These are phyloP conservation scores for Funneliformis caledonium DNA, from an alignment of 371 early-diverging fungal species.

Conservation along the genomic window DNA sequence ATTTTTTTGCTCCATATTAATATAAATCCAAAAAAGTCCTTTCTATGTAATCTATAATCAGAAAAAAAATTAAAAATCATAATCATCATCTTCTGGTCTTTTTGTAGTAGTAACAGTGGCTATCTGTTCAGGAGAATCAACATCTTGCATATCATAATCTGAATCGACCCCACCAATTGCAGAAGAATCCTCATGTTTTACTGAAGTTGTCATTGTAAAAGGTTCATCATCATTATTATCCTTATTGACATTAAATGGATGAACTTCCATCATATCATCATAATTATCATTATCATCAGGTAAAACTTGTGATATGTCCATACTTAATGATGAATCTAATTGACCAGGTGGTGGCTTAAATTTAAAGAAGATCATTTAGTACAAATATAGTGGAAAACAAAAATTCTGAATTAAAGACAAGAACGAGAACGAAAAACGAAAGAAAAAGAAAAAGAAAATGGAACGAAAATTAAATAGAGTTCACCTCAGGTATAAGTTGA, in stretches of 20 bases:
- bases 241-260: background rate
- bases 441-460: background rate
- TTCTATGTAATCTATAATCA: background rate
- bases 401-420: background rate
- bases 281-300: background rate
- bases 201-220: background rate
- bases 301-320: background rate
- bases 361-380: background rate
- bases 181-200: background rate
- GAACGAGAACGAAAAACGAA: background rate
- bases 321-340: background rate
- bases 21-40: too few relatives aligned
- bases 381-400: background rate
- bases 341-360: background rate
- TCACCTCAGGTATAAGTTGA: constrained; percentile 73
- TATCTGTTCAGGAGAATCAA: background rate
- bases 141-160: constrained; percentile 38
- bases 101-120: background rate
- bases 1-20: too few relatives aligned
- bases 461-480: background rate
- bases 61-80: constrained; percentile 10
- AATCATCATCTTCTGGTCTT: constrained; percentile 20
- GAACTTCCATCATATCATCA: background rate
- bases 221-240: constrained; percentile 5
- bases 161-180: background rate